phyloP scores from a whole-genome alignment of 2,329 filamentous ascomycete species.

The Alternaria sp. region DNA sequence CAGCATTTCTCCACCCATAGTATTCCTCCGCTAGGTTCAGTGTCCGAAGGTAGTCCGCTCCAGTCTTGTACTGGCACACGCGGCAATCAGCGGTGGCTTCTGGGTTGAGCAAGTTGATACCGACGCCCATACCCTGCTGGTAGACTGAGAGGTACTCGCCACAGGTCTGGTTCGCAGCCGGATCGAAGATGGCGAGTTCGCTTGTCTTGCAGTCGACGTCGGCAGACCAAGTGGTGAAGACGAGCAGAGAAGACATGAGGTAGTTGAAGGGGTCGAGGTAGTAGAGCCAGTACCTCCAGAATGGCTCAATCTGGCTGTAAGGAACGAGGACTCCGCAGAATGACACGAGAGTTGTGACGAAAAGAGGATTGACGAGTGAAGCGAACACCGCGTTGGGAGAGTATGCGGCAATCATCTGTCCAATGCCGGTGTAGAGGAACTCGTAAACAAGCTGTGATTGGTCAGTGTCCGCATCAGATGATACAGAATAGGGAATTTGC shows the following conservation, averaged over 20 bases:
- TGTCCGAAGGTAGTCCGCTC: constrained; percentile 66
- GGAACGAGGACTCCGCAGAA: constrained; percentile 66
- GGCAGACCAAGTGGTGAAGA: constrained; percentile 52
- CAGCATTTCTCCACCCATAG: constrained; percentile 73
- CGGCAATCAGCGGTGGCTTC: constrained; percentile 63
- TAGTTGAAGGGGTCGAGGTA: constrained; percentile 53
- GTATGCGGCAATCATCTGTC: constrained; percentile 62
- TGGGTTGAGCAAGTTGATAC: constrained; percentile 66
- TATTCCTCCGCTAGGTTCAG: constrained; percentile 69
- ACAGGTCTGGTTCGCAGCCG: constrained; percentile 64
- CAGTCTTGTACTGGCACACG: constrained; percentile 68
- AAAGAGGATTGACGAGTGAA: constrained; percentile 58
- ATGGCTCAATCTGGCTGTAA: constrained; percentile 68
- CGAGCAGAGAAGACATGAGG: constrained; percentile 50
- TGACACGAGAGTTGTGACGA: constrained; percentile 21
- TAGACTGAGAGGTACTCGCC: constrained; percentile 65
- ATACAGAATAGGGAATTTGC: background rate
- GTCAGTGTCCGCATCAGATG: constrained; percentile 16
- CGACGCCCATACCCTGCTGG: constrained; percentile 56
- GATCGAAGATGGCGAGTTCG: constrained; percentile 55
- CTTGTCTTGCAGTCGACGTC: constrained; percentile 45
- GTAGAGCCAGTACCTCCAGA: constrained; percentile 66
- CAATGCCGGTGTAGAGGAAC: constrained; percentile 55
- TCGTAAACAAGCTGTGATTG: constrained; percentile 71
- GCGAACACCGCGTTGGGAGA: constrained; percentile 54